phyloP scores from a whole-genome alignment of 257 asterid genomes.

The Solanum gandarillasii region DNA sequence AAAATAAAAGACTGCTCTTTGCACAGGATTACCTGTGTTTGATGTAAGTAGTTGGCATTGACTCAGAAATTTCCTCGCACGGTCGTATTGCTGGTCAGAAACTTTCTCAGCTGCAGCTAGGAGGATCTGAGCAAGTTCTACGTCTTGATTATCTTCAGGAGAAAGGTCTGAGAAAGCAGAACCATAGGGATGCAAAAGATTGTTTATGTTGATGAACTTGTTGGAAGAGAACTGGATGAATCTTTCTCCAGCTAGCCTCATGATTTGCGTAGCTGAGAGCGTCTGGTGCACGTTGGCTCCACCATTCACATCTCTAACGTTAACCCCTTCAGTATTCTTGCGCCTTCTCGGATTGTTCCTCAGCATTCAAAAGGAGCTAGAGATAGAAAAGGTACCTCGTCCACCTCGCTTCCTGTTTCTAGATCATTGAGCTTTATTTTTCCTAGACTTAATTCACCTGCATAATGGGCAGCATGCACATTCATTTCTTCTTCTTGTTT shows the following conservation, averaged over 20 bases:
- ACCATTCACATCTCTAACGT: not conserved
- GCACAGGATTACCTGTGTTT: slow-evolving; percentile 22
- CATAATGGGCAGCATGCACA: not conserved
- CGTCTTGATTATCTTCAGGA: slow-evolving; percentile 2
- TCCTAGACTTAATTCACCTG: not conserved
- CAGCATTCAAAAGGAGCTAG: not conserved
- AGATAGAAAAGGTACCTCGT: not conserved
- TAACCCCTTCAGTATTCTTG: not conserved
- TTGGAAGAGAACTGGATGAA: slow-evolving; percentile 6
- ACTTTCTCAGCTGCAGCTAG: slow-evolving; percentile 14
- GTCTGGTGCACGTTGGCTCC: not conserved
- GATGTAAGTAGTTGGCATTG: slow-evolving; percentile 15
- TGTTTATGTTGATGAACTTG: not conserved
- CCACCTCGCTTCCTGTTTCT: not conserved
- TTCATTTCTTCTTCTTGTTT: not conserved
- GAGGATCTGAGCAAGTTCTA: slow-evolving; percentile 14
- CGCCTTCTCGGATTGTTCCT: not conserved
- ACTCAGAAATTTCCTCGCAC: slow-evolving; percentile 10
- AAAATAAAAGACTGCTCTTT: slow-evolving; percentile 26
- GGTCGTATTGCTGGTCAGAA: slow-evolving; percentile 2
- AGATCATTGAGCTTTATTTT: not conserved
- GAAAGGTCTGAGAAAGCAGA: slow-evolving; percentile 5
- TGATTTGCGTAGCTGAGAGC: slow-evolving; percentile 1
- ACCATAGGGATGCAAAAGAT: slow-evolving; percentile 1
- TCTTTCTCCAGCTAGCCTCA: slow-evolving; percentile 17